Percentiles rank a stretch among this genome's conserved stretches.
phyloP scores from a whole-genome alignment of 2,329 filamentous ascomycete genomes.

The Knoxdaviesia capensis region DNA sequence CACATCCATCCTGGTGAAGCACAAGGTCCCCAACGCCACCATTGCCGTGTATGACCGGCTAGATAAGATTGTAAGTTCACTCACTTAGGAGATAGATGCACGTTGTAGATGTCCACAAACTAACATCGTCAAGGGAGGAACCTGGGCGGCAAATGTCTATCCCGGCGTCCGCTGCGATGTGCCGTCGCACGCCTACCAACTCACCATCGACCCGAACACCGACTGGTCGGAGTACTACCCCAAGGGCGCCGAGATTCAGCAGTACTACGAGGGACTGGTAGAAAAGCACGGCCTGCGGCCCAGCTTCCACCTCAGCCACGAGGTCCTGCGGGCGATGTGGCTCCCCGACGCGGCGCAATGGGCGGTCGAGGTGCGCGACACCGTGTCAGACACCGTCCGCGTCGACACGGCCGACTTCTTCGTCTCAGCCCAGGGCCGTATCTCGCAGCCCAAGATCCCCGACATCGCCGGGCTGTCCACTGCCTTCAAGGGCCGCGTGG shows the following conservation, averaged over 20 bases:
- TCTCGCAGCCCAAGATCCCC: slow-evolving; percentile 17
- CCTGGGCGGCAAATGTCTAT: slow-evolving; percentile 36
- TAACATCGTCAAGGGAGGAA: slow-evolving; percentile 19
- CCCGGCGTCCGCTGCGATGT: slow-evolving; percentile 50
- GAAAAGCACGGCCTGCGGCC: not conserved
- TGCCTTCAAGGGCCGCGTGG: slow-evolving; percentile 25
- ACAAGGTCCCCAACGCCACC: slow-evolving; percentile 4
- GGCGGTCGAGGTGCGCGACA: slow-evolving; percentile 1
- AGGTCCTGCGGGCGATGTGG: slow-evolving; percentile 6
- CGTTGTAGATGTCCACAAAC: no score
- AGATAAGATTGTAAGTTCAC: not conserved
- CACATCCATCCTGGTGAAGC: slow-evolving; percentile 5
- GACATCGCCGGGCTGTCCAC: slow-evolving; percentile 23
- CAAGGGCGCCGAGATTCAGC: slow-evolving; percentile 42
- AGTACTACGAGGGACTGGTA: slow-evolving; percentile 28
- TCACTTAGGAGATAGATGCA: not conserved
- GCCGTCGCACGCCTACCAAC: slow-evolving; percentile 50
- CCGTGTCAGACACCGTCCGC: not conserved
- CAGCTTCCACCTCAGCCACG: not conserved
- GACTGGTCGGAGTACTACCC: slow-evolving; percentile 52
- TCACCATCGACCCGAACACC: slow-evolving; percentile 44
- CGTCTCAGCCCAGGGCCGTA: slow-evolving; percentile 11
- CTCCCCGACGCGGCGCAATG: slow-evolving; percentile 3
- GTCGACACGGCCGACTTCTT: slow-evolving; percentile 5
- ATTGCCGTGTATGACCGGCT: slow-evolving; percentile 1